Evolutionary conservation across 2,329 filamentous ascomycete species (phyloP), one percentile per base, ranked within the genome.

Genomic region (Fusarium sp.): DNA sequence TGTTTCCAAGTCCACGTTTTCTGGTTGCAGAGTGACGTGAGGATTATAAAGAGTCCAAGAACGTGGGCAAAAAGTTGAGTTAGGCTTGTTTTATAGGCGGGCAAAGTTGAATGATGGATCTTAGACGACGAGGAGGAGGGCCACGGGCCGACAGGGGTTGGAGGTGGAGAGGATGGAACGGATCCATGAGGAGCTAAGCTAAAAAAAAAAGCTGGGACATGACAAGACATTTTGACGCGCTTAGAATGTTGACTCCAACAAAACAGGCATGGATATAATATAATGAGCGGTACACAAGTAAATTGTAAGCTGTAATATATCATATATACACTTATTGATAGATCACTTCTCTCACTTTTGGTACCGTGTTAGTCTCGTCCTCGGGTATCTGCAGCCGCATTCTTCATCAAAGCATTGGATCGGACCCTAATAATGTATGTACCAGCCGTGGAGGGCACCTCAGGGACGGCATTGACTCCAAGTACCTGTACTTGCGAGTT

Each of bases 41-140:
- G 84, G 90, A 90, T 83, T 84, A 85, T 78, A 91, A 91, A 78
- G 87, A 93, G 91, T 89, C 89, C 87, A 91, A 90, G 86, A 88
- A 93, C 82, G 85, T 83, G 79, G 82, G 82, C 80, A 76, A 83
- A 84, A 55, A 66, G 35, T 59, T 64, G 30, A 57, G 62, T 63
- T 70, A 39, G 50, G 81, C 77, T 79, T 75, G 78, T 76, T 78
- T 79, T 77, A 73, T 74, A 73, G 77, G 73, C 63, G 77, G 76
- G 77, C 80, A 78, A 79, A 77, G 75, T 80, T 81, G 79, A 57
- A 69, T 78, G 79, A 76, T 79, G 75, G 72, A 70, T 78, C 79
- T 69, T 59, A 66, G 63, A 63, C 70, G 69, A 66, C 45, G 72
- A 73, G 68, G 74, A 75, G 66, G 74, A 69, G 69, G 60, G 55